Evolutionary conservation across 2,329 filamentous ascomycete species (phyloP).

Genomic region (Penicillium sp.): DNA sequence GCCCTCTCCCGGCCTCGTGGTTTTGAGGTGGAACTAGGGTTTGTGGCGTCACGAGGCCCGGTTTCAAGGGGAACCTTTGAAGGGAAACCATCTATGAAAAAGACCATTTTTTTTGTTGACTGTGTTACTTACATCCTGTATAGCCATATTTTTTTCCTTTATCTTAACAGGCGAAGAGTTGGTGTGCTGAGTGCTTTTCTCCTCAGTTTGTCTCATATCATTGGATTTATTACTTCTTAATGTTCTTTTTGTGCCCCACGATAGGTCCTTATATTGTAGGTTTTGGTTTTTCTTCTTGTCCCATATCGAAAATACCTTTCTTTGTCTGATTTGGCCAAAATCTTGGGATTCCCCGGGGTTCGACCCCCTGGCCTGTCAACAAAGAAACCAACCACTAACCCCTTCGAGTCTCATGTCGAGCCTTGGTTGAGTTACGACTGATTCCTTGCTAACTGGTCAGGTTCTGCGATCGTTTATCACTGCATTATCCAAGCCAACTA

Average conservation of each 20-base stretch:
- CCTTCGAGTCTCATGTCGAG: neutral
- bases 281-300: neutral
- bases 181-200: constrained; percentile 25
- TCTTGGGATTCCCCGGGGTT: too few relatives aligned
- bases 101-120: constrained; percentile 28
- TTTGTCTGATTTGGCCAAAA: neutral
- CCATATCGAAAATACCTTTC: neutral
- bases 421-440: neutral
- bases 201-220: constrained; percentile 21
- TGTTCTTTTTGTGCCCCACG: neutral
- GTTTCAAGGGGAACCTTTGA: constrained; percentile 9
- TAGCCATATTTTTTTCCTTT: constrained; percentile 32
- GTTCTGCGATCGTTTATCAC: neutral
- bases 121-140: constrained; percentile 32
- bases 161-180: constrained; percentile 29
- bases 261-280: neutral
- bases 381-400: neutral
- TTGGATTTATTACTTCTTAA: constrained; percentile 14
- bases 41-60: constrained; percentile 10
- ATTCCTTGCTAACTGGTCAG: neutral
- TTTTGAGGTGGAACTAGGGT: constrained; percentile 4
- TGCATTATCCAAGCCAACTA: neutral
- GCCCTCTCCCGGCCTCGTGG: constrained; percentile 1
- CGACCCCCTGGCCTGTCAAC: neutral
- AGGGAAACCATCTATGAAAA: constrained; percentile 21